Conservation (phyloP, 2,329 filamentous ascomycete species). For the Calonectria pauciramosa region DNA sequence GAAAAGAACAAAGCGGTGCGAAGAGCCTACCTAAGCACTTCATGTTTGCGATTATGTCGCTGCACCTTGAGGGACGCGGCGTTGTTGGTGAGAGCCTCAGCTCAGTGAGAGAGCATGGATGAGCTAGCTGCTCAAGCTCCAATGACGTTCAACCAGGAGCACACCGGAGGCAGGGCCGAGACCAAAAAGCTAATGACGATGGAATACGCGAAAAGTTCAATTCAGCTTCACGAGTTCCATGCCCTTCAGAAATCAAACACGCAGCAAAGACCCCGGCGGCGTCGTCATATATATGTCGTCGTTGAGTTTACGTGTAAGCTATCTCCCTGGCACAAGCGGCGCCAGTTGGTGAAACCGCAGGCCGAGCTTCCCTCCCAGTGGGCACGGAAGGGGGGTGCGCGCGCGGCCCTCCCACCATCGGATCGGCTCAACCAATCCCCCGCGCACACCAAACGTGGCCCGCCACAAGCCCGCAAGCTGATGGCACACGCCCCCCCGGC, state of each 20-base stretch:
- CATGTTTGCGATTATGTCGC: slow-evolving; percentile 33
- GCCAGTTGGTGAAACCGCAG: neutral
- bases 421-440: slow-evolving; percentile 52
- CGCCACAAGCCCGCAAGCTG: neutral
- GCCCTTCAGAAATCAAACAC: neutral
- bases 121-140: slow-evolving; percentile 1
- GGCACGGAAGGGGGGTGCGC: neutral
- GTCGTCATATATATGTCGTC: neutral
- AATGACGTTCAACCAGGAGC: neutral
- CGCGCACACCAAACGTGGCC: slow-evolving; percentile 35
- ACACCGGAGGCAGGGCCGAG: neutral
- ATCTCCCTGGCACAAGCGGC: neutral
- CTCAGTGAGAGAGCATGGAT: neutral
- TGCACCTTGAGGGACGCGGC: neutral
- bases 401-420: slow-evolving; percentile 31
- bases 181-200: neutral
- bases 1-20: too few relatives aligned
- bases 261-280: neutral
- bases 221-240: neutral
- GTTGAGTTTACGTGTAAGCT: slow-evolving; percentile 15
- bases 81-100: slow-evolving; percentile 1
- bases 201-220: neutral
- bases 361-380: neutral
- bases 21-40: slow-evolving; percentile 33
- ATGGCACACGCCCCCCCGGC: neutral